Evolutionary conservation across 768 basidiomycete genomes (phyloP), one percentile per base, ranked within the genome.

Genomic region (Trametes sanguinea): DNA sequence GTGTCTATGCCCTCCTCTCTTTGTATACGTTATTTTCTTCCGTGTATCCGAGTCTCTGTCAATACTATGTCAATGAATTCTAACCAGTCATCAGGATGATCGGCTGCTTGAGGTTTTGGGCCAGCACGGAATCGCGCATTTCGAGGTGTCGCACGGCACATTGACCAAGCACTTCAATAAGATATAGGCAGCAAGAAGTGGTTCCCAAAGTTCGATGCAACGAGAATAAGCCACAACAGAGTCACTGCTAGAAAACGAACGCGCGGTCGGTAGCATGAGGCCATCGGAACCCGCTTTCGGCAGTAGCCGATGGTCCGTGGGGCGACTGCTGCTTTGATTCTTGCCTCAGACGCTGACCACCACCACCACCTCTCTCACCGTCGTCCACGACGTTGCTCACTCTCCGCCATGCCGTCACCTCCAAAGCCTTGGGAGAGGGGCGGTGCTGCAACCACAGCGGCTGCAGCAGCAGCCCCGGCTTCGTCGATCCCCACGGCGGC

Each of bases 371-470:
- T 40, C 40, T 35, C 48, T 65, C 54, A 33, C 54, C 61, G 17
- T 55, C 67, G 44, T 52, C 59, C 59, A 46, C 60, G 47, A 45
- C 35, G 22, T 68, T 74, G n/a, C 17, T 43, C 57, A 39, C 51
- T 9, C 29, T 10, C 35, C 13, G 30, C 45, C 44, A 92, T 93
- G 91, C 85, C 82, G 40, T 91, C 92, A 22, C 92, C 92, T 51
- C 92, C 92, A 72, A 94, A 94, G 73, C 93, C 92, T 66, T 95
- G 92, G 93, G 93, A 95, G 74, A 83, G 86, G 55, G 77, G 76
- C 45, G 82, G 83, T 7, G 75, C 77, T 48, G 69, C 77, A 32
- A 68, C 78, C 40, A 57, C 71, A 17, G 57, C 72, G 14, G 42
- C 77, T 2, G 61, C 75, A 53, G 44, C 76, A 45, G 9, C 47